Base-by-base conservation (phyloP, 2,329 filamentous ascomycete species). In the Penicillium corylophilum region DNA sequence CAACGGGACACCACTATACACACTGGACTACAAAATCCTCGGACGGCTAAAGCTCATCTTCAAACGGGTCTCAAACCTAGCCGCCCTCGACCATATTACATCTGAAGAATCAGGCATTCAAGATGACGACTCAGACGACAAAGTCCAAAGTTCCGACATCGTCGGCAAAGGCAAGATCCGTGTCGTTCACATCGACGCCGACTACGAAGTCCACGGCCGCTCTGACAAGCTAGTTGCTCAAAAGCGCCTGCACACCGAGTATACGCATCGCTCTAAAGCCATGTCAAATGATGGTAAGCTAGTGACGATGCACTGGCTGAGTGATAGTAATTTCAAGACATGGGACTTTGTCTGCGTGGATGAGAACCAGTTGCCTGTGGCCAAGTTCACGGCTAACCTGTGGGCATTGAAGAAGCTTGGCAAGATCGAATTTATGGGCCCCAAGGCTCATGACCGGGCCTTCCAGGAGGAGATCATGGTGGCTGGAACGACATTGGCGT, bases 281-380 rank as follows among this genome's bases (percentile, higher is more conserved):
- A 59, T 57, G 20, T 61, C 66, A 8, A 53, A 51, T 13, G 54
- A 54, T 12, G 56, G 53, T 18, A 44, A 50, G 1, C 62, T 64
- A 0, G 53, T 58, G 10, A 59, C 61, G 31, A 54, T 70, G 61
- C 66, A 54, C 22, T 70, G 67, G 67, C 61, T 57, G 10, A 63
- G 63, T 24, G 53, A 59, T 24, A 54, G 47, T 8, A 54, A 57
- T 10, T 61, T 66, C 36, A 67, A 62, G 48, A 62, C 42, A 5
- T 70, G 66, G 65, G 64, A 70, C 48, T 69, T 68, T 53, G 43
- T 70, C 39, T 68, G 64, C 36, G 47, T 63, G 3, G 63, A 68
- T 42, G 64, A 67, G 38, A 44, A 64, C 2, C 54, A 65, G 45
- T 51, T 60, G 38, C 64, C 67, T 15, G 56, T 70, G 16, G 66